Evolutionary conservation across 1,284 basidiomycete genomes (phyloP).

Genomic region (Pisolithus thermaeus): DNA sequence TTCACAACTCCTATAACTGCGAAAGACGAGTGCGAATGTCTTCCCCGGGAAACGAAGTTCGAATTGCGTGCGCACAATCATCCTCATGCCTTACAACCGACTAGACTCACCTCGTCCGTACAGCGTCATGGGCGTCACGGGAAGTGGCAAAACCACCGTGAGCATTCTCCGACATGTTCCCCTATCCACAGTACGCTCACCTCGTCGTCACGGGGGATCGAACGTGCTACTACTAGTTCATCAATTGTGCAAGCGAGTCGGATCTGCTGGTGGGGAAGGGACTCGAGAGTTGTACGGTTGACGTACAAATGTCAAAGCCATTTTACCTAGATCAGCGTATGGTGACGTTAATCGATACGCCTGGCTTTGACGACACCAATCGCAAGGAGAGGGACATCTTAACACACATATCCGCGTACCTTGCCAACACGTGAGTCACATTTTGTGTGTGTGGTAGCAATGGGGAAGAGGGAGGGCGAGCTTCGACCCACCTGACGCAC

Average conservation of each 20-base stretch:
- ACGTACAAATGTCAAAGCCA: slow-evolving; percentile 28
- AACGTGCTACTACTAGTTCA: slow-evolving; percentile 28
- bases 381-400: slow-evolving; percentile 35
- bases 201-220: neutral
- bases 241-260: slow-evolving; percentile 31
- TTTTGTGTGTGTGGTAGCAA: too few relatives aligned
- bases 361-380: slow-evolving; percentile 37
- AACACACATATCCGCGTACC: slow-evolving; percentile 31
- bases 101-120: slow-evolving; percentile 2
- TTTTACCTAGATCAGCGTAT: slow-evolving; percentile 27
- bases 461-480: too few relatives aligned
- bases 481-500: too few relatives aligned
- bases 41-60: slow-evolving; percentile 23
- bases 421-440: slow-evolving; percentile 29
- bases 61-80: slow-evolving; percentile 22
- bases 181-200: neutral
- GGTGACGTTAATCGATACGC: slow-evolving; percentile 34
- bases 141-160: slow-evolving; percentile 41
- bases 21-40: slow-evolving; percentile 14
- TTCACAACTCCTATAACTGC: too few relatives aligned
- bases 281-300: slow-evolving; percentile 32
- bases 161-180: slow-evolving; percentile 6
- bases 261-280: slow-evolving; percentile 28
- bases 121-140: slow-evolving; percentile 42
- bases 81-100: neutral